A percentile compares a stretch with the other conserved stretches of the same genome.
phyloP scores from a whole-genome alignment of 1,284 basidiomycete genomes.

The Puccinia novopanici region DNA sequence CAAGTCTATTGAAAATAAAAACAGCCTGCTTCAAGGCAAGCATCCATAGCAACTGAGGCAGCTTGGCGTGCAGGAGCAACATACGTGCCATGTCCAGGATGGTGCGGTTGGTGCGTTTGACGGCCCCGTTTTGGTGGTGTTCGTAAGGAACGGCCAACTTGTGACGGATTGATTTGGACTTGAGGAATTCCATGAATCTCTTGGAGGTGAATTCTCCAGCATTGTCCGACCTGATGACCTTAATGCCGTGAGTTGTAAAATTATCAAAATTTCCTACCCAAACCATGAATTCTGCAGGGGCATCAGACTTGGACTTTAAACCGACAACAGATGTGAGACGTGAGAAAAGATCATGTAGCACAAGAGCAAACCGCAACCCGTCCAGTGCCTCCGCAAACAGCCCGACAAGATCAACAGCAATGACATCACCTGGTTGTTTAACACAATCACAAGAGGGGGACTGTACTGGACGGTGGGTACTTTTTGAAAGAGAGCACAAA shows the following conservation, averaged over 20 bases:
- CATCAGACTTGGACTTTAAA: neutral
- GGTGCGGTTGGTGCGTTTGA: neutral
- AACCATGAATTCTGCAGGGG: neutral
- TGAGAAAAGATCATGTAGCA: neutral
- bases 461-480: neutral
- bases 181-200: neutral
- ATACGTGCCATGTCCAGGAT: too few relatives aligned
- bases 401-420: conserved; percentile 4
- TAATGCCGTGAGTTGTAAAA: neutral
- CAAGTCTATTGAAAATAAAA: neutral
- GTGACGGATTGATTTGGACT: neutral
- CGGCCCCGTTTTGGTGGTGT: neutral
- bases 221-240: neutral
- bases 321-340: neutral
- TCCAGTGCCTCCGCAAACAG: neutral
- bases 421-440: neutral
- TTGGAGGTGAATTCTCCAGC: conserved; percentile 12
- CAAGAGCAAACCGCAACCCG: neutral
- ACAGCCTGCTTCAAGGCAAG: neutral
- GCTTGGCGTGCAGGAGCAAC: too few relatives aligned
- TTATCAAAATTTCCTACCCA: neutral
- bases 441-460: neutral
- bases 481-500: neutral
- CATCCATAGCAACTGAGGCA: too few relatives aligned
- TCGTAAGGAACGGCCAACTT: neutral